phyloP scores from a whole-genome alignment of 78 protist genomes.

The Chrysochromulina tobinii region DNA sequence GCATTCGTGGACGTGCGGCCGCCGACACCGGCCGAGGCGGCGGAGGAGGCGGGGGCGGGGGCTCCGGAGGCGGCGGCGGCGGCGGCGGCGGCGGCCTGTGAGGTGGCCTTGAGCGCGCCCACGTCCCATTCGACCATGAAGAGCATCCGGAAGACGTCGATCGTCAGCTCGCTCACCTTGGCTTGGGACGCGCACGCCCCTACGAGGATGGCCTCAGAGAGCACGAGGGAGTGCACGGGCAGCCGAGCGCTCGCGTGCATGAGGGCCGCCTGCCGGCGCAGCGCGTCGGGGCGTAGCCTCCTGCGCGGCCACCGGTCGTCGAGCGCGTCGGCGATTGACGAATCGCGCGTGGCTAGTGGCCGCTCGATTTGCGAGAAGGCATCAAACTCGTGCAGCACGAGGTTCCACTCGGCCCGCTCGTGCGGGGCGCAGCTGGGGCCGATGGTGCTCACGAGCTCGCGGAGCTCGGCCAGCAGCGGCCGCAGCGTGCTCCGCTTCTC shows the following conservation, averaged over 20 bases:
- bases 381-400: background rate
- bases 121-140: background rate
- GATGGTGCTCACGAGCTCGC: background rate
- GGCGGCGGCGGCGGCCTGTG: too few species aligned
- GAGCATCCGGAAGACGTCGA: slow-evolving; percentile 30
- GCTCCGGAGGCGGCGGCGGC: too few species aligned
- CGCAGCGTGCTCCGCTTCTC: background rate
- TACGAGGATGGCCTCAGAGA: background rate
- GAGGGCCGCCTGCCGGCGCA: background rate
- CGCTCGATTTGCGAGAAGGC: background rate
- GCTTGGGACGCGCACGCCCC: background rate
- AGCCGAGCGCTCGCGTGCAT: background rate
- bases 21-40: too few species aligned
- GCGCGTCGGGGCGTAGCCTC: background rate
- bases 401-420: background rate
- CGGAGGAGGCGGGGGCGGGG: too few species aligned
- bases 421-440: too few species aligned
- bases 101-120: background rate
- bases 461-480: slow-evolving; percentile 40
- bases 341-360: background rate
- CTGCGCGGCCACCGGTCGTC: background rate
- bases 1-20: too few species aligned
- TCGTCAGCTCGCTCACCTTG: slow-evolving; percentile 25
- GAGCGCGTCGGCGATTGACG: too few species aligned
- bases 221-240: background rate